Evolutionary conservation across 352 stramenopile genomes (phyloP).

Genomic region (Globisporangium viniferum): DNA sequence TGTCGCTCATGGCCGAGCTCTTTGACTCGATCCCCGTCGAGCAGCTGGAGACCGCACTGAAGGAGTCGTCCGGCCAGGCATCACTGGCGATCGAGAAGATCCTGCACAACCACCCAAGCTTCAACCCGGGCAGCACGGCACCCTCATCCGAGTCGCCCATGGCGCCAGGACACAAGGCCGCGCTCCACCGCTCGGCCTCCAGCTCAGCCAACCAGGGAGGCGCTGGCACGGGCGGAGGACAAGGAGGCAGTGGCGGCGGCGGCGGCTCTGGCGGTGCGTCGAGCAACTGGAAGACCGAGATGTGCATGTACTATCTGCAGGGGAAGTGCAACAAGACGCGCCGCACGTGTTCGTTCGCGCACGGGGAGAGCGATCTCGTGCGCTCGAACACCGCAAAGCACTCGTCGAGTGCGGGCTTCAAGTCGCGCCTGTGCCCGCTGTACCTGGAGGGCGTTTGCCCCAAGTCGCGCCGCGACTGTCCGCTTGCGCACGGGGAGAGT

Average conservation of each 20-base stretch:
- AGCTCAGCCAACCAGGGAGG: not conserved
- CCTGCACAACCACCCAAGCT: slow-evolving; percentile 61
- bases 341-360: slow-evolving; percentile 84
- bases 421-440: slow-evolving; percentile 74
- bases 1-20: slow-evolving; percentile 67
- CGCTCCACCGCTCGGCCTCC: slow-evolving; percentile 28
- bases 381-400: slow-evolving; percentile 37
- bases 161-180: slow-evolving; percentile 13
- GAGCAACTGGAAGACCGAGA: slow-evolving; percentile 87
- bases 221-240: slow-evolving; percentile 7
- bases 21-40: slow-evolving; percentile 69
- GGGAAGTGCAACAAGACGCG: slow-evolving; percentile 88
- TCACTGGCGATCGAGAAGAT: slow-evolving; percentile 64
- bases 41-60: slow-evolving; percentile 56
- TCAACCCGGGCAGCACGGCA: slow-evolving; percentile 39
- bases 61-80: slow-evolving; percentile 44
- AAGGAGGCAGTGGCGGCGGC: slow-evolving; percentile 17
- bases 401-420: slow-evolving; percentile 35
- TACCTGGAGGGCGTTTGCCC: slow-evolving; percentile 73
- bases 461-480: slow-evolving; percentile 75
- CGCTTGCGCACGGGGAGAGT: slow-evolving; percentile 71
- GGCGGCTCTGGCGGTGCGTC: slow-evolving; percentile 16
- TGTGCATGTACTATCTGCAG: slow-evolving; percentile 89
- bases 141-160: slow-evolving; percentile 4
- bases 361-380: slow-evolving; percentile 77